Evolutionary conservation across 495 filamentous ascomycete species (phyloP).

Genomic region (Aspergillus bertholletiae): DNA sequence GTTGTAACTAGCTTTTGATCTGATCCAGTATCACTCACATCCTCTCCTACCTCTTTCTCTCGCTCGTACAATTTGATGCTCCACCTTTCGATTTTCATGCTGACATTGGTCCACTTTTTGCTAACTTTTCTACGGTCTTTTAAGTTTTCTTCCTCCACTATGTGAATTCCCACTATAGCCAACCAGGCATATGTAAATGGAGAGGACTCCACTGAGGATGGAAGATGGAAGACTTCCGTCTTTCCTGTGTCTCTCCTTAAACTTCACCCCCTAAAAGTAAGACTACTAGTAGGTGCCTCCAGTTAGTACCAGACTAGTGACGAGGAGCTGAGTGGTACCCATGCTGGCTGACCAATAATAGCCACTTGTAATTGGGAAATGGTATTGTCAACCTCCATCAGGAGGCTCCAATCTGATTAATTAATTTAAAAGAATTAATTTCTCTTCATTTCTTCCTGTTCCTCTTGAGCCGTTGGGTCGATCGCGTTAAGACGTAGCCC

Average conservation of each 20-base stretch:
- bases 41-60: background rate
- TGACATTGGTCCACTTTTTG: background rate
- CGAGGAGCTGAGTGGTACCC: background rate
- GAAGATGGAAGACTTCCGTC: background rate
- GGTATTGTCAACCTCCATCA: background rate
- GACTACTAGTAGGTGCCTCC: background rate
- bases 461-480: constrained; percentile 7
- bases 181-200: background rate
- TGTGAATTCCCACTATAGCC: background rate
- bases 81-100: background rate
- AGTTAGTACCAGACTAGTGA: background rate
- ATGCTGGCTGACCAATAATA: background rate
- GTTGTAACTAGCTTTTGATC: background rate
- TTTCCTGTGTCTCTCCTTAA: background rate
- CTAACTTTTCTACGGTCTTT: background rate
- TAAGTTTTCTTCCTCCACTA: background rate
- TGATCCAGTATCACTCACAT: background rate
- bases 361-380: background rate
- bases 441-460: background rate
- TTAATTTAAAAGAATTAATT: background rate
- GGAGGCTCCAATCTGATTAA: background rate
- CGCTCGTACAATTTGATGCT: background rate
- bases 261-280: background rate
- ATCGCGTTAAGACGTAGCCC: no score
- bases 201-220: background rate